These are phyloP conservation scores for Aureobasidium sp. DNA, from an alignment of 2,329 filamentous ascomycete genomes.

Conservation along the genomic window DNA sequence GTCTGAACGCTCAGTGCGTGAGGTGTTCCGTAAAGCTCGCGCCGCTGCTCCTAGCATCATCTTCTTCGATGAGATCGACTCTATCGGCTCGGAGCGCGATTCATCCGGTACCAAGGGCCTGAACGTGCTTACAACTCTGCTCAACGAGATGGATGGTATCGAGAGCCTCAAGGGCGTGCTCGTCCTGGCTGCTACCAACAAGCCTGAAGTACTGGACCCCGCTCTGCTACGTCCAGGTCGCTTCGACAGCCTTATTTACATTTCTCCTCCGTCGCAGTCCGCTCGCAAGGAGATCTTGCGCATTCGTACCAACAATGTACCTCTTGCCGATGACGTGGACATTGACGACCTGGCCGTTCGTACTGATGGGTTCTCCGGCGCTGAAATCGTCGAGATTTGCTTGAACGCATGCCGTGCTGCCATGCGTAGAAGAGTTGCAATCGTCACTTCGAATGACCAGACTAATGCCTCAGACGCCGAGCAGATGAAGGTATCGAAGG, in stretches of 20 bases:
- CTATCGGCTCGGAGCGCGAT: conserved; percentile 56
- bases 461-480: conserved; percentile 14
- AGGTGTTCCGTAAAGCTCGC: conserved; percentile 75
- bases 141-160: conserved; percentile 95
- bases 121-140: conserved; percentile 78
- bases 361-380: conserved; percentile 75
- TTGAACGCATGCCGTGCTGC: conserved; percentile 18
- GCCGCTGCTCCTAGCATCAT: conserved; percentile 86
- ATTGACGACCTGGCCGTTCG: conserved; percentile 51
- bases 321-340: conserved; percentile 56
- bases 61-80: conserved; percentile 95
- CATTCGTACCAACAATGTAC: conserved; percentile 55
- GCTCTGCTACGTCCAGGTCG: conserved; percentile 78
- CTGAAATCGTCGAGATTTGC: conserved; percentile 62
- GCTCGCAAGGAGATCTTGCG: conserved; percentile 69
- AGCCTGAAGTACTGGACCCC: conserved; percentile 75
- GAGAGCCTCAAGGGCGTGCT: conserved; percentile 75
- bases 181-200: conserved; percentile 84
- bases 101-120: conserved; percentile 47
- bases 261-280: conserved; percentile 65
- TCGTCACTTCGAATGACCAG: background rate
- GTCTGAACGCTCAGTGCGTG: conserved; percentile 75
- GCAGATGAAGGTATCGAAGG: conserved; percentile 24
- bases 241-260: conserved; percentile 77
- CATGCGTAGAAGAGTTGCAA: conserved; percentile 1